A percentile compares a stretch with the other conserved stretches of the same genome.
phyloP scores from a whole-genome alignment of 1,139 yeast species.

The Yamadazyma trypodendri region DNA sequence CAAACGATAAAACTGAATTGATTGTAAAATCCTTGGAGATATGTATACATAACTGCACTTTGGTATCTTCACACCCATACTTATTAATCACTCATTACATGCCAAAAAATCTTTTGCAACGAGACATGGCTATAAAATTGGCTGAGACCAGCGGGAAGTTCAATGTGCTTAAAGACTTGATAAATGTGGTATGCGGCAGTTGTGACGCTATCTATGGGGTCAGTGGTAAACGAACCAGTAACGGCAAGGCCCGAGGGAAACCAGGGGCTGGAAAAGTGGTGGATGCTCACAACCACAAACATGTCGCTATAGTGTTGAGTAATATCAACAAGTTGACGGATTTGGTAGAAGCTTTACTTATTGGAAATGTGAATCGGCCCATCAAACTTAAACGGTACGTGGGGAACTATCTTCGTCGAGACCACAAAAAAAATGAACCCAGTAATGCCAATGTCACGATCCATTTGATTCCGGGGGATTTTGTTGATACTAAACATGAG shows the following conservation, averaged over 20 bases:
- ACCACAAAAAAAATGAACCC: constrained; percentile 27
- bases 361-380: constrained; percentile 63
- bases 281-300: constrained; percentile 2
- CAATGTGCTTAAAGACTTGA: constrained; percentile 59
- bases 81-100: constrained; percentile 78
- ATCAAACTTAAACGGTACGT: constrained; percentile 56
- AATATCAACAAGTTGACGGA: constrained; percentile 54
- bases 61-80: constrained; percentile 88
- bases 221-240: neutral
- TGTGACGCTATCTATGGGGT: constrained; percentile 6
- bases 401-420: constrained; percentile 50
- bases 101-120: constrained; percentile 76
- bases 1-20: constrained; percentile 54
- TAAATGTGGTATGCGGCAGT: constrained; percentile 35
- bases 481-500: constrained; percentile 28
- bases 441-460: constrained; percentile 23
- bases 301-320: constrained; percentile 38
- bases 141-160: constrained; percentile 89
- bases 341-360: constrained; percentile 69
- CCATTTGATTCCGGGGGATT: constrained; percentile 47
- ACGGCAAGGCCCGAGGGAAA: neutral
- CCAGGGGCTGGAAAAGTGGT: neutral
- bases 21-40: constrained; percentile 69
- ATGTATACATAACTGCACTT: constrained; percentile 70
- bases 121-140: constrained; percentile 73